Evolutionary conservation across 2,329 filamentous ascomycete species (phyloP), one percentile per base, ranked within the genome.

Genomic region (Microsporum canis): DNA sequence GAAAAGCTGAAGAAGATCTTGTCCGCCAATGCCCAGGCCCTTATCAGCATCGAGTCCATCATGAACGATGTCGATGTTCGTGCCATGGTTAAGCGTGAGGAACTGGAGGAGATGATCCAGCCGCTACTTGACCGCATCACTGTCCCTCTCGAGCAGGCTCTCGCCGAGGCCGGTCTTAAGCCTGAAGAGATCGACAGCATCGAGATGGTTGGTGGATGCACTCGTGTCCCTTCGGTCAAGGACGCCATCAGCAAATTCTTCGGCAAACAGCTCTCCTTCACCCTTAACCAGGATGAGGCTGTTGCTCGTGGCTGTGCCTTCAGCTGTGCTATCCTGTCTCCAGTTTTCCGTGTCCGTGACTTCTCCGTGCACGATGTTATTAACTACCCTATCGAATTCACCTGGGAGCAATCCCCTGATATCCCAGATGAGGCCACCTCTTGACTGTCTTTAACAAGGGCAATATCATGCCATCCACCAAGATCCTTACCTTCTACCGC

Each of bases 1-100:
- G 94, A 99, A 83, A 96, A 96, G 83, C 80, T 95, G 73, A 99
- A 99, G 87, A 97, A 97, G 85, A 87, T 97, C 61, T 81, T 99
- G 61, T 97, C 92, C 39, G 94, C 94, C 73, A 97, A 97, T 79
- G 88, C 91, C 68, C 84, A 88, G 72, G 91, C 92, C 17, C 90
- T 92, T 57, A 78, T 99, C 75, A 97, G 91, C 82, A 95, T 99
- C 71, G 94, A 99, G 80, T 96, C 91, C 39, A 81, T 99, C 68
- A 97, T 99, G 91, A 95, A 97, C 77, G 94, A 99, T 74, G 80
- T 96, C 64, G 94, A 99, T 74, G 94, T 96, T 41, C 84, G 84
- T 60, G 81, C 88, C 63, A 88, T 95, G 82, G 82, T 99, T 71
- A 96, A 92, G 75, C 88, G 94, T 65, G 89, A 96, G 72, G 92